Percentiles rank a stretch among this genome's conserved stretches.
Evolutionary conservation across 2,329 filamentous ascomycete genomes (phyloP).

Genomic region (Ophiocordyceps australis): DNA sequence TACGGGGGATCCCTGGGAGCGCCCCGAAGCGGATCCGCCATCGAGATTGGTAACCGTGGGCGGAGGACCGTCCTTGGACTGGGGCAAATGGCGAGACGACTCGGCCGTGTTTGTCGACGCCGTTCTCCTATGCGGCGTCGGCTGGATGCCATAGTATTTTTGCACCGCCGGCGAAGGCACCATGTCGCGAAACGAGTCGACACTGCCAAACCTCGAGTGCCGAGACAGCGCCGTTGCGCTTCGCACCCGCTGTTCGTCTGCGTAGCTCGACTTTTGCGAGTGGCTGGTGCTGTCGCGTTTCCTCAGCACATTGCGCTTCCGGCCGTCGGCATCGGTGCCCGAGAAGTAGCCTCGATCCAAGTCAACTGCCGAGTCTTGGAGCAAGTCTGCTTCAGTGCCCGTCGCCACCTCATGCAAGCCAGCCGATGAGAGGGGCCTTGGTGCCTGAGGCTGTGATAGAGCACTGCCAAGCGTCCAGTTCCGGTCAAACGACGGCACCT

Average conservation of each 20-base stretch:
- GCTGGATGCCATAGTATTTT: conserved; percentile 45
- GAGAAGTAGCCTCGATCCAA: conserved; percentile 88
- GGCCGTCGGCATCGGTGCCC: conserved; percentile 63
- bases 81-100: conserved; percentile 29
- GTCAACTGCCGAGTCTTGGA: conserved; percentile 35
- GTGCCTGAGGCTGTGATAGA: conserved; percentile 15
- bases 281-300: conserved; percentile 51
- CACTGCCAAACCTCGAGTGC: conserved; percentile 64
- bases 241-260: conserved; percentile 53
- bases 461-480: conserved; percentile 49
- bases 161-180: conserved; percentile 44
- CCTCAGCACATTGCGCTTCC: conserved; percentile 61
- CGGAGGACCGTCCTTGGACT: conserved; percentile 32
- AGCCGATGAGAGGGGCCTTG: conserved; percentile 33
- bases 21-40: conserved; percentile 18
- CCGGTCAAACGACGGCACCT: conserved; percentile 50
- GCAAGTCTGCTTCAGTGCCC: conserved; percentile 15
- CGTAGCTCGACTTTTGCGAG: conserved; percentile 57
- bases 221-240: conserved; percentile 47
- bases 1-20: conserved; percentile 23
- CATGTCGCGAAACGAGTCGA: conserved; percentile 52
- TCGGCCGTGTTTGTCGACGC: conserved; percentile 41
- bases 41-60: conserved; percentile 46
- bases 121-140: conserved; percentile 34
- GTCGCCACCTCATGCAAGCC: conserved; percentile 25